Evolutionary conservation across 306 rosid species (phyloP).

Genomic region (Cajanus cajan): DNA sequence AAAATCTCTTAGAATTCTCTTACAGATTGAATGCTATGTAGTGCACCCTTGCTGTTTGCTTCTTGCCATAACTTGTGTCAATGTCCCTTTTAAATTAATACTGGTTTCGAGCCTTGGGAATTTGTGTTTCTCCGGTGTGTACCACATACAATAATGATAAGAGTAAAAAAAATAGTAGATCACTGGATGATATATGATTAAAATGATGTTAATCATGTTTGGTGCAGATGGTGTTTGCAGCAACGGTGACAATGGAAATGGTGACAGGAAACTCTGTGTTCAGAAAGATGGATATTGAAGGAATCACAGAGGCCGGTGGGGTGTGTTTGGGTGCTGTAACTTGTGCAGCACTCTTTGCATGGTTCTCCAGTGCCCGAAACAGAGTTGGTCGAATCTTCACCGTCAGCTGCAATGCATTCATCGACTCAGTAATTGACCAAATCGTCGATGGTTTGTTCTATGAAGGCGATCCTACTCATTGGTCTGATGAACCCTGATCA

Average conservation of each 20-base stretch:
- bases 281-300: slow-evolving; percentile 70
- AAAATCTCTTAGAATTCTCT: too few species aligned
- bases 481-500: slow-evolving; percentile 58
- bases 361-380: slow-evolving; percentile 71
- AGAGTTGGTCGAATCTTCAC: slow-evolving; percentile 72
- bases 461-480: slow-evolving; percentile 48
- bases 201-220: not conserved
- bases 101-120: too few species aligned
- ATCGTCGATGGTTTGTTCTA: slow-evolving; percentile 86
- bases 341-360: slow-evolving; percentile 69
- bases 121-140: not conserved
- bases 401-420: slow-evolving; percentile 60
- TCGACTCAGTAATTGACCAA: slow-evolving; percentile 78
- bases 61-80: too few species aligned
- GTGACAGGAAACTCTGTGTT: slow-evolving; percentile 83
- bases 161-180: not conserved
- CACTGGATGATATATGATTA: not conserved
- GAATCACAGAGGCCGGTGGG: slow-evolving; percentile 75
- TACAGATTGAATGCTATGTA: too few species aligned
- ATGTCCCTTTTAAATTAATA: too few species aligned
- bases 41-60: too few species aligned
- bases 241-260: slow-evolving; percentile 61
- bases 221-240: slow-evolving; percentile 78
- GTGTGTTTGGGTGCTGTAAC: slow-evolving; percentile 74
- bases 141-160: not conserved